These are phyloP conservation scores for Phytophthora multivora DNA, from an alignment of 352 stramenopile genomes.

Conservation along the genomic window DNA sequence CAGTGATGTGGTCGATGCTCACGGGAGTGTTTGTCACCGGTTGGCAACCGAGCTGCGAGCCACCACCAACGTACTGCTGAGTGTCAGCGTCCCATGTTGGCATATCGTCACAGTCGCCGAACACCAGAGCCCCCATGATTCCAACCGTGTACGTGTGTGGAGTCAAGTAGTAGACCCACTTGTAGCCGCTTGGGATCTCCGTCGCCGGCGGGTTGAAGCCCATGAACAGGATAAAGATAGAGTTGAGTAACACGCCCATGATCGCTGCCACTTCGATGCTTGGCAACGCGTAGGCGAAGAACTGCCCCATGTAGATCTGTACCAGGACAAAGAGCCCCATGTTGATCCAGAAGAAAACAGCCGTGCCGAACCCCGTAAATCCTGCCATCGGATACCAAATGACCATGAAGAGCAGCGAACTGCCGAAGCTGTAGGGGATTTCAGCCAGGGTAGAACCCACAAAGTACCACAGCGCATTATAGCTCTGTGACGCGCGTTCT, in stretches of 20 bases:
- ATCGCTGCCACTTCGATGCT: constrained; percentile 33
- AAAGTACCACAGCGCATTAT: constrained; percentile 64
- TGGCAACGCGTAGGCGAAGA: constrained; percentile 42
- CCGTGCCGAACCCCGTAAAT: constrained; percentile 40
- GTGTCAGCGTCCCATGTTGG: constrained; percentile 16
- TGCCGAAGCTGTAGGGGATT: constrained; percentile 57
- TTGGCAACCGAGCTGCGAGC: constrained; percentile 25
- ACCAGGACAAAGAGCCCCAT: constrained; percentile 45
- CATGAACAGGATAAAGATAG: constrained; percentile 55
- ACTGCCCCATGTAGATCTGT: constrained; percentile 49
- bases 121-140: constrained; percentile 24
- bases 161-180: constrained; percentile 41
- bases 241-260: constrained; percentile 44
- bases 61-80: constrained; percentile 8
- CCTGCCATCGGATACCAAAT: constrained; percentile 55
- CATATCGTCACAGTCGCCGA: constrained; percentile 26
- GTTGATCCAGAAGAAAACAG: constrained; percentile 52
- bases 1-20: constrained; percentile 20
- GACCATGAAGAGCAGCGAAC: constrained; percentile 42
- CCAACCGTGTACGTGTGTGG: constrained; percentile 27
- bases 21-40: constrained; percentile 19
- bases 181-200: constrained; percentile 51
- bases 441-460: constrained; percentile 55
- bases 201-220: constrained; percentile 52
- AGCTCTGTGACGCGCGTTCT: constrained; percentile 84